Conservation (phyloP, 192 early-diverging fungal genomes). For the Podila verticillata region DNA sequence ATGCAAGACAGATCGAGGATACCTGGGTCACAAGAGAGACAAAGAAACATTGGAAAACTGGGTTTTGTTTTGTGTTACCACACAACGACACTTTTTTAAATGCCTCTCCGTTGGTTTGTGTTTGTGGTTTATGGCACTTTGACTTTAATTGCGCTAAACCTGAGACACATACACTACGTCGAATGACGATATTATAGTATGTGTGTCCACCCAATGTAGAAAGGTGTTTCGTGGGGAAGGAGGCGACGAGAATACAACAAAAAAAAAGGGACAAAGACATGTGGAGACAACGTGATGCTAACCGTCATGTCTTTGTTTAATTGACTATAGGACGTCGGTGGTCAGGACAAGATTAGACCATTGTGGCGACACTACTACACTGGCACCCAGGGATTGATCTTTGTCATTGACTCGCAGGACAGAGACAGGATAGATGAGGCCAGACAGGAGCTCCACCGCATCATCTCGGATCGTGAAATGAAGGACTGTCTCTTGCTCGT, state of each 20-base stretch:
- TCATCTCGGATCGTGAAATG: slow-evolving; percentile 87
- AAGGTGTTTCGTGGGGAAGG: neutral
- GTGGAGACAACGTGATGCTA: no score
- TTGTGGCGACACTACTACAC: slow-evolving; percentile 90
- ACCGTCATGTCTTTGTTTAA: neutral
- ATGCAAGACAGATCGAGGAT: no score
- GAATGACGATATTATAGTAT: neutral
- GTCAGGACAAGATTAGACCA: slow-evolving; percentile 91
- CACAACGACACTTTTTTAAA: no score
- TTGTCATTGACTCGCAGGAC: slow-evolving; percentile 90
- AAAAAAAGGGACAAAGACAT: neutral
- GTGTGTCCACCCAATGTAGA: neutral
- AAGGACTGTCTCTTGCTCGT: slow-evolving; percentile 83
- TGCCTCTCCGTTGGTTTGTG: no score
- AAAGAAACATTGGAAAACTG: no score
- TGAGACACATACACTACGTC: neutral
- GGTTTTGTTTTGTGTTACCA: no score
- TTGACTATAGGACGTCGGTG: slow-evolving; percentile 78
- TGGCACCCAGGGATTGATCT: slow-evolving; percentile 86
- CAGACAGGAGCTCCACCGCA: slow-evolving; percentile 81
- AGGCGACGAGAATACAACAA: neutral
- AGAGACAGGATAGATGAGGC: slow-evolving; percentile 90
- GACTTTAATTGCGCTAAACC: neutral
- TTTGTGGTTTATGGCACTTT: no score
- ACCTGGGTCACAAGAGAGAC: no score